phyloP scores from a whole-genome alignment of 2,329 filamentous ascomycete species.

The Aspergillus niger region DNA sequence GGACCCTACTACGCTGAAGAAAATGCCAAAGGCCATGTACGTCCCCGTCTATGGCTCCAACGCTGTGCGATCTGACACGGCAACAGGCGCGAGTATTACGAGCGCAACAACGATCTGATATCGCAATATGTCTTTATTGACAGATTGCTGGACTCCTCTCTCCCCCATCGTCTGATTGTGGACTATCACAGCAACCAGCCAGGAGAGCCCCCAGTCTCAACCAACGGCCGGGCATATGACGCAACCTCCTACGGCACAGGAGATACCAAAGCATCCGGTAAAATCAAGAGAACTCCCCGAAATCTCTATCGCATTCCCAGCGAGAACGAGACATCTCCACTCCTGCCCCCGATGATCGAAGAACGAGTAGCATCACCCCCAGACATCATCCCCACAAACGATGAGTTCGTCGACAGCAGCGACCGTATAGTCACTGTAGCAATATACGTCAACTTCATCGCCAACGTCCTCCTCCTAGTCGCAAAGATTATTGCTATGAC shows the following conservation, averaged over 20 bases:
- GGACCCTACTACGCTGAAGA: constrained; percentile 70
- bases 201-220: not conserved
- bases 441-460: constrained; percentile 81
- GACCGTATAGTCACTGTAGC: constrained; percentile 79
- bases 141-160: constrained; percentile 81
- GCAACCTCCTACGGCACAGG: constrained; percentile 41
- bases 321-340: constrained; percentile 34
- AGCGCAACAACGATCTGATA: constrained; percentile 83
- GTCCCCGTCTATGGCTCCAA: constrained; percentile 21
- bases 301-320: constrained; percentile 73
- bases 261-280: constrained; percentile 26
- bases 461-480: constrained; percentile 72
- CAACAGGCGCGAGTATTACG: constrained; percentile 74
- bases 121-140: constrained; percentile 95
- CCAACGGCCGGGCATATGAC: constrained; percentile 43
- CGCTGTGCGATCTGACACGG: not conserved
- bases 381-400: constrained; percentile 47
- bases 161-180: constrained; percentile 89
- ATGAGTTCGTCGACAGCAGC: constrained; percentile 63
- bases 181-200: constrained; percentile 63
- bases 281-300: constrained; percentile 75
- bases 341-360: constrained; percentile 45
- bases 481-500: constrained; percentile 77
- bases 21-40: constrained; percentile 71
- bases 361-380: constrained; percentile 61